phyloP scores from a whole-genome alignment of 2,329 filamentous ascomycete genomes.

The Tricladium varicosporioides region DNA sequence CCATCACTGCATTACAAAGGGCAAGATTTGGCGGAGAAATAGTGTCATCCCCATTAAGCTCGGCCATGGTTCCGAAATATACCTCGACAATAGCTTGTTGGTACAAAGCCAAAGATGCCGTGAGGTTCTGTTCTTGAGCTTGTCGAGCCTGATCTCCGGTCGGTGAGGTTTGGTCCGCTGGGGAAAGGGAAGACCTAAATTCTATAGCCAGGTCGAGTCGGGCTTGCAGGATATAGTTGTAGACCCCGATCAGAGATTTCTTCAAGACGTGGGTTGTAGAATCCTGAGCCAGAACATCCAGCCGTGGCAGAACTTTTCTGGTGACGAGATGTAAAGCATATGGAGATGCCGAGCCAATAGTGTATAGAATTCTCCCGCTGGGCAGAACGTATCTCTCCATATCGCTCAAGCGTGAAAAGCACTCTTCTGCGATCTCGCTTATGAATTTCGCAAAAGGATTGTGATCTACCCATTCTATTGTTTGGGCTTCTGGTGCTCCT shows the following conservation, averaged over 20 bases:
- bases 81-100: conserved; percentile 20
- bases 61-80: conserved; percentile 24
- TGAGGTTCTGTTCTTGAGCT: neutral
- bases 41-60: conserved; percentile 7
- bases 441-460: conserved; percentile 13
- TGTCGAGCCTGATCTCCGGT: neutral
- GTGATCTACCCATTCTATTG: conserved; percentile 1
- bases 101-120: conserved; percentile 8
- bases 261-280: conserved; percentile 22
- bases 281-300: conserved; percentile 23
- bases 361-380: conserved; percentile 21
- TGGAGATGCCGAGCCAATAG: conserved; percentile 21
- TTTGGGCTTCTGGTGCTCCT: neutral
- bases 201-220: conserved; percentile 14
- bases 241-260: conserved; percentile 25
- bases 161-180: no score
- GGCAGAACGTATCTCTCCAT: conserved; percentile 6
- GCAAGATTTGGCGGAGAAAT: conserved; percentile 13
- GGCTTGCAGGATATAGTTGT: conserved; percentile 30
- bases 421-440: conserved; percentile 11
- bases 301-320: conserved; percentile 20
- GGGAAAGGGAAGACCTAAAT: neutral
- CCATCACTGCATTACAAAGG: conserved; percentile 22
- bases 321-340: conserved; percentile 22
- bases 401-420: conserved; percentile 10